These are phyloP conservation scores for Botrytis paeoniae DNA, from an alignment of 2,329 filamentous ascomycete species.

Conservation along the genomic window DNA sequence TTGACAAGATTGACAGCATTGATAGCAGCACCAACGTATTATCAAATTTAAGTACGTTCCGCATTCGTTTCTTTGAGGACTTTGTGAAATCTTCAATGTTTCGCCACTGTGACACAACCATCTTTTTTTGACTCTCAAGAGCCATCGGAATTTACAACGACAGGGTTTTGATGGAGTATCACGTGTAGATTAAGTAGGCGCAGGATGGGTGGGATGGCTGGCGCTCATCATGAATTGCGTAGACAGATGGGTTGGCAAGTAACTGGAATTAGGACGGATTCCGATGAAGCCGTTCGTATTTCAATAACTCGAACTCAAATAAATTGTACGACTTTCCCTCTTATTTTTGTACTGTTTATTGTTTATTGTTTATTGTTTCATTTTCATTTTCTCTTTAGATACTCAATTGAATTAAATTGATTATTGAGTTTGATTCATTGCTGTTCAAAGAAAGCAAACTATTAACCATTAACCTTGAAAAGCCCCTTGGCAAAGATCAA, in stretches of 20 bases:
- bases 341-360: neutral
- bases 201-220: neutral
- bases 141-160: neutral
- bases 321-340: neutral
- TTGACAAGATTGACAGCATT: neutral
- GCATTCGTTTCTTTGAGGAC: conserved; percentile 8
- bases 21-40: neutral
- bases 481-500: conserved; percentile 12
- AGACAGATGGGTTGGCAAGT: neutral
- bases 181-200: neutral
- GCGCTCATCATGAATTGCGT: conserved; percentile 13
- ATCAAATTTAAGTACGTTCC: neutral
- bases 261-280: conserved; percentile 15
- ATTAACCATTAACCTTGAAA: conserved; percentile 8
- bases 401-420: neutral
- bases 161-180: neutral
- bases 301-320: neutral
- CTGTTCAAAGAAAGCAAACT: conserved; percentile 1
- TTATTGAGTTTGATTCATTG: neutral
- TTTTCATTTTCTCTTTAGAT: neutral
- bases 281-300: conserved; percentile 20
- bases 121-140: conserved; percentile 5
- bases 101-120: conserved; percentile 18
- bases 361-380: neutral
- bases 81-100: conserved; percentile 17